A percentile compares a stretch with the other conserved stretches of the same genome.
Conservation (phyloP, 805 yeast genomes). For the Saturnispora ahearnii region DNA sequence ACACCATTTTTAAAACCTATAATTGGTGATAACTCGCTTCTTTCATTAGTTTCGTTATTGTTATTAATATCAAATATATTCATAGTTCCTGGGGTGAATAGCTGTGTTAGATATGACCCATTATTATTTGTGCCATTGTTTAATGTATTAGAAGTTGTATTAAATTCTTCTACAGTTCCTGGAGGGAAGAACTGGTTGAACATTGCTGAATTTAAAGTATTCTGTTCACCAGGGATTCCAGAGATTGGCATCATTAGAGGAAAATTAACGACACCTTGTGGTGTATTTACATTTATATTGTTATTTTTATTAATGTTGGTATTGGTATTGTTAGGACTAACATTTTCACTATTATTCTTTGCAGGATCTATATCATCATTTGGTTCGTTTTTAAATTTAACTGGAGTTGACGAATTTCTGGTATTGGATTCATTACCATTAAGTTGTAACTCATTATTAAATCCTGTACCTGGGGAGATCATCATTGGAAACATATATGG, state of each 20-base stretch:
- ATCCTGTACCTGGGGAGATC: background rate
- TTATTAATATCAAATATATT: constrained; percentile 7
- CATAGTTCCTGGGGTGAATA: constrained; percentile 9
- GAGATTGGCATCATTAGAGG: background rate
- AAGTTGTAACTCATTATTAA: constrained; percentile 3
- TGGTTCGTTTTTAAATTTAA: background rate
- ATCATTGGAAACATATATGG: constrained; percentile 1
- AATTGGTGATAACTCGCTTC: constrained; percentile 11
- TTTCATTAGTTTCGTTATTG: background rate
- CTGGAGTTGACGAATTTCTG: background rate
- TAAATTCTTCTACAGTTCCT: constrained; percentile 3
- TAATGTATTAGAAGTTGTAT: background rate
- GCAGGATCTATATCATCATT: background rate
- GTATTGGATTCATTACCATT: background rate
- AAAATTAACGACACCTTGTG: background rate
- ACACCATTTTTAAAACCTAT: constrained; percentile 14
- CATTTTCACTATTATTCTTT: background rate
- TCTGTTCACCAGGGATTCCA: constrained; percentile 1
- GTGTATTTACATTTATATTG: background rate
- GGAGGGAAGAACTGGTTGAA: constrained; percentile 1
- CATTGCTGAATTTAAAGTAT: constrained; percentile 2
- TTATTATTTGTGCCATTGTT: constrained; percentile 4
- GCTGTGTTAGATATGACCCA: constrained; percentile 5
- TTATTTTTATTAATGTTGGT: background rate
- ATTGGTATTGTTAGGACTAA: background rate